Base-by-base conservation (phyloP, 805 yeast genomes). In the Saccharomyces kudriavzevii region DNA sequence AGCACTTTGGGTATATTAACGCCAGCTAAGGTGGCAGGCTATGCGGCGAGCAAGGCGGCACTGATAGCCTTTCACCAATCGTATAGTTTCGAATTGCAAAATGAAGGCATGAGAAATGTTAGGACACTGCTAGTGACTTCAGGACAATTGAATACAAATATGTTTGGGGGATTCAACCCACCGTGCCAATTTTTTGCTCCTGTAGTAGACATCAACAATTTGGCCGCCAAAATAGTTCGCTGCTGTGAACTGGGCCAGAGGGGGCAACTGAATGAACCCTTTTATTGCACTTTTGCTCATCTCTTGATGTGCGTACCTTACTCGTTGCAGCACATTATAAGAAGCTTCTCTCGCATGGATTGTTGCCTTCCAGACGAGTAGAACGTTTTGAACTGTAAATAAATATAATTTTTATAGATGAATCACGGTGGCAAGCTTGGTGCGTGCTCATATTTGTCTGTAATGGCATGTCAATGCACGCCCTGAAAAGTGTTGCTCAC, bases 11-110 rank as follows among this genome's bases (percentile, higher is more conserved):
- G 96, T 0, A 80, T 85, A 51, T 76, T 86, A 71, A 79, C 89
- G 2, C 96, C 97, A 0, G 89, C 94, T 3, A 76, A 86, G 49
- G 77, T 74, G 11, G 84, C 84, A 47, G 86, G 84, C 0, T 91
- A 91, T 64, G 95, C 96, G 0, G 92, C 96, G 0, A 81, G 94
- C 5, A 91, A 91, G 65, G 85, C 96, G 0, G 94, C 96, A 0
- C 67, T 88, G 14, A 79, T 89, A 48, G 90, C 95, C 1, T 68
- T 90, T 11, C 96, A 89, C 63, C 96, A 90, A 66, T 83, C 94
- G 0, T 72, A 88, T 35, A 82, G 89, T 0, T 84, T 82, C 60
- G 97, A 91, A 67, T 62, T 85, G 1, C 79, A 81, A 0, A 69
- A 76, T 5, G 61, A 76, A 35, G 70, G 70, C 47, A 66, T 70